Evolutionary conservation across 306 rosid species (phyloP).

Genomic region (Cyclanthera cordifolia): DNA sequence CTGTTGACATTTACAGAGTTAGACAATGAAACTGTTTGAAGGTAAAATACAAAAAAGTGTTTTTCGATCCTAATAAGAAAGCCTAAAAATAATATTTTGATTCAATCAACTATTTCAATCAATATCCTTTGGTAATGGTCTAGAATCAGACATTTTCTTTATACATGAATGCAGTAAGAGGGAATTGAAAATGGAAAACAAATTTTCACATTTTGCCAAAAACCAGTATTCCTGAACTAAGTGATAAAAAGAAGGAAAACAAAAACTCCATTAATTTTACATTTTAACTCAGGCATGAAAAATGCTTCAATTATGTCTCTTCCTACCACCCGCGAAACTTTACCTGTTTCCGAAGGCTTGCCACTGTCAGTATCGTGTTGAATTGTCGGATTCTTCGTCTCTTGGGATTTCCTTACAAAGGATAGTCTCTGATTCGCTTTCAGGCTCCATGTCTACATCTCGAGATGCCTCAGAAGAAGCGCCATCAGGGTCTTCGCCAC

Average conservation of each 20-base stretch:
- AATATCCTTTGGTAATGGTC: neutral
- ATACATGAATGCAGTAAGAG: constrained; percentile 10
- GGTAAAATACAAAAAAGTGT: too few relatives aligned
- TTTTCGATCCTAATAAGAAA: neutral
- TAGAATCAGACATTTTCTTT: constrained; percentile 8
- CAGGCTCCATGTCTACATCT: constrained; percentile 9
- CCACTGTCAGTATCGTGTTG: neutral
- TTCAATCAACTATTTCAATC: constrained; percentile 7
- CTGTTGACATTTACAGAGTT: too few relatives aligned
- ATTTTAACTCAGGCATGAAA: constrained; percentile 11
- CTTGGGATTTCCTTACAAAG: neutral
- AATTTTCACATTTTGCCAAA: constrained; percentile 14
- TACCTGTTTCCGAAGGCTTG: constrained; percentile 3
- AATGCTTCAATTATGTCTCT: constrained; percentile 10
- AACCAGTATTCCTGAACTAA: constrained; percentile 7
- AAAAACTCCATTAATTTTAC: constrained; percentile 11
- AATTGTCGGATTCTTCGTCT: neutral
- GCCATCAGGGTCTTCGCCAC: neutral
- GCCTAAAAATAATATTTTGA: constrained; percentile 4
- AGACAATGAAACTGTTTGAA: too few relatives aligned
- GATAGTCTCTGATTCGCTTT: neutral
- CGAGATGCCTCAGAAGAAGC: neutral
- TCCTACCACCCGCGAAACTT: neutral
- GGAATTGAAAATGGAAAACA: neutral
- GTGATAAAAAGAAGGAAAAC: neutral